Evolutionary conservation across 768 basidiomycete genomes (phyloP).

Genomic region (Trametes elegans): DNA sequence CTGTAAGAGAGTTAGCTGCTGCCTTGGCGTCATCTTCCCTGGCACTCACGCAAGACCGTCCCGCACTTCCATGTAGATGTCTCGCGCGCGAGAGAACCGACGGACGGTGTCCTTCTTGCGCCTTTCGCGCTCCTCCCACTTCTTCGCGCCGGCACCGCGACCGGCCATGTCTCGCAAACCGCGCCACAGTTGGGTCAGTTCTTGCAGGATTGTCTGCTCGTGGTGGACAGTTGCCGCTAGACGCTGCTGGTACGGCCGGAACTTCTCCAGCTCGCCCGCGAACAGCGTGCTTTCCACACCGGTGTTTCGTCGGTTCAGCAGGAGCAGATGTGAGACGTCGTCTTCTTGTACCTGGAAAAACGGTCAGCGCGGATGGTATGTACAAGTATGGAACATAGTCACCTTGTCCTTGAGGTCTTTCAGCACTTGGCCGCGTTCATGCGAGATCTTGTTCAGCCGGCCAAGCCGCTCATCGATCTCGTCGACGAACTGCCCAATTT

Average conservation of each 20-base stretch:
- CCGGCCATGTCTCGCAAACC: constrained; percentile 69
- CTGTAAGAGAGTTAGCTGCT: constrained; percentile 40
- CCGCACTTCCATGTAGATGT: constrained; percentile 83
- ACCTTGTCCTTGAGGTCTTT: constrained; percentile 98
- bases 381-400: neutral
- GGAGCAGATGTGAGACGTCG: constrained; percentile 92
- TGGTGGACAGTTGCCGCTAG: constrained; percentile 75
- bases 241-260: constrained; percentile 85
- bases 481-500: constrained; percentile 61
- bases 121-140: constrained; percentile 82
- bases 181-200: constrained; percentile 74
- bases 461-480: constrained; percentile 81
- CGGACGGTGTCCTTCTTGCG: constrained; percentile 71
- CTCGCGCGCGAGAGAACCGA: constrained; percentile 72
- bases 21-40: neutral
- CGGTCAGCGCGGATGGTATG: too few relatives aligned
- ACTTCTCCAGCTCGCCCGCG: constrained; percentile 93
- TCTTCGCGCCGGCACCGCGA: constrained; percentile 71
- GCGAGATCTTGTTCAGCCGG: constrained; percentile 76
- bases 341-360: constrained; percentile 81
- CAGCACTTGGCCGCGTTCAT: constrained; percentile 81
- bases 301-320: constrained; percentile 85
- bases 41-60: constrained; percentile 78
- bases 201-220: constrained; percentile 71
- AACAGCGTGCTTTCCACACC: constrained; percentile 86